Evolutionary conservation across 176 grass and related monocot genomes (phyloP).

Genomic region (Avena atlantica): DNA sequence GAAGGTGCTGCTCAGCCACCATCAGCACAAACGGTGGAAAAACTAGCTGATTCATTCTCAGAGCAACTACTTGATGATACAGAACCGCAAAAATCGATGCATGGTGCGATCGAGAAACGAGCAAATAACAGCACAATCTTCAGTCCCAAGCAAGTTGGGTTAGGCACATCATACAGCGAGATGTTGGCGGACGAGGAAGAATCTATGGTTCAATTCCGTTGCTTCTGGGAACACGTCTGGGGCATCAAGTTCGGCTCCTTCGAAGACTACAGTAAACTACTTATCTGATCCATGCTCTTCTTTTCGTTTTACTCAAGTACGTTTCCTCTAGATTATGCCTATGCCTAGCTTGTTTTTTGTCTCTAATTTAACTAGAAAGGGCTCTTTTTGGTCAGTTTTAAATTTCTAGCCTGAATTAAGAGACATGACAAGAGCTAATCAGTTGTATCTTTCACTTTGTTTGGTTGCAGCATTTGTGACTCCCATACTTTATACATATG

Average conservation of each 20-base stretch:
- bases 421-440: neutral
- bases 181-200: neutral
- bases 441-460: neutral
- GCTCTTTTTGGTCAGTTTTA: neutral
- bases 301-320: neutral
- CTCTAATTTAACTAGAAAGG: neutral
- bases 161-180: neutral
- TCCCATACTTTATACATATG: constrained; percentile 7
- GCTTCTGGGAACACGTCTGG: neutral
- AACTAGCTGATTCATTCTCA: constrained; percentile 8
- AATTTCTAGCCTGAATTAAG: neutral
- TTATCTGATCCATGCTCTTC: neutral
- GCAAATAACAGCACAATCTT: neutral
- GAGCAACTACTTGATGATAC: neutral
- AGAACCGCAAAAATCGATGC: neutral
- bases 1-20: neutral
- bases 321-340: too few relatives aligned
- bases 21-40: neutral
- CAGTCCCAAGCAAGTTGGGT: neutral
- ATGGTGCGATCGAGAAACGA: neutral
- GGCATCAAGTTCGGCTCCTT: neutral
- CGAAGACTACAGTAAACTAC: neutral
- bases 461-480: neutral
- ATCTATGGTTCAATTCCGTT: neutral
- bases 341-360: too few relatives aligned